Evolutionary conservation across 169 alveolate species (phyloP).

Genomic region (Cryptosporidium viatorum): DNA sequence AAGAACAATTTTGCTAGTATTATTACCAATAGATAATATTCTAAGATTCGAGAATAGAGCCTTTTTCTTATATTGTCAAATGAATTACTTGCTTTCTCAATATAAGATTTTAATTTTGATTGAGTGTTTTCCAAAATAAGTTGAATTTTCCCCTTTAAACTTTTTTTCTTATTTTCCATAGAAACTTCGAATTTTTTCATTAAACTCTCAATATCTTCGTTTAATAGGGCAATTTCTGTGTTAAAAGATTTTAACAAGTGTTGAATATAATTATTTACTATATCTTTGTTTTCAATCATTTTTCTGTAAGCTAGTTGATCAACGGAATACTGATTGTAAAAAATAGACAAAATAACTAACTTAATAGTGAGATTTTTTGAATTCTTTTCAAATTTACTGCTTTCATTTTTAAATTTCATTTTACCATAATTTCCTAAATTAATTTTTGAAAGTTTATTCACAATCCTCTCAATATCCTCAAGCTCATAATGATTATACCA

Average conservation of each 20-base stretch:
- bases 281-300: not conserved
- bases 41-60: slow-evolving; percentile 5
- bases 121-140: not conserved
- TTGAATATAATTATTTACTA: not conserved
- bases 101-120: not conserved
- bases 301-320: not conserved
- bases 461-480: not conserved
- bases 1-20: slow-evolving; percentile 21
- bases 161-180: not conserved
- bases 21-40: slow-evolving; percentile 38
- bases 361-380: not conserved
- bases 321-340: not conserved
- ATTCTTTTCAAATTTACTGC: not conserved
- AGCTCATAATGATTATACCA: slow-evolving; percentile 5
- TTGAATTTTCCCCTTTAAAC: not conserved
- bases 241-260: not conserved
- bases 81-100: not conserved
- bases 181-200: not conserved
- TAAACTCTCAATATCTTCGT: not conserved
- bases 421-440: not conserved
- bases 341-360: not conserved
- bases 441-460: not conserved
- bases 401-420: not conserved
- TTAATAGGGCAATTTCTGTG: not conserved
- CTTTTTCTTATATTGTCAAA: slow-evolving; percentile 5